These are phyloP conservation scores for Funneliformis mosseae DNA, from an alignment of 192 early-diverging fungal species.

Conservation along the genomic window DNA sequence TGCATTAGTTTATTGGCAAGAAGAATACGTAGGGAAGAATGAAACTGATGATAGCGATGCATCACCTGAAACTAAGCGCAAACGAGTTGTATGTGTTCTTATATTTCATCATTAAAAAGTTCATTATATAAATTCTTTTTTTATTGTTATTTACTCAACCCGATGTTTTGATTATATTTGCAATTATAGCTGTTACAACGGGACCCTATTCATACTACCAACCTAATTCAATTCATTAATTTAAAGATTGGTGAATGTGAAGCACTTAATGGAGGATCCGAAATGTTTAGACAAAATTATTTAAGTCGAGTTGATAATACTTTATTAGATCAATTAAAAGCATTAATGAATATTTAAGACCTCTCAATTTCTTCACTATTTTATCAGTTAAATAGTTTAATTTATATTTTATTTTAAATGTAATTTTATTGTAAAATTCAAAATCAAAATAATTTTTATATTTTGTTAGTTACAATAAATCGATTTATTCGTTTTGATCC, in stretches of 20 bases:
- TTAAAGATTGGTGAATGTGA: constrained; percentile 54
- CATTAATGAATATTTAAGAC: constrained; percentile 20
- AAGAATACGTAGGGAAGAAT: constrained; percentile 53
- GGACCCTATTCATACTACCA: constrained; percentile 63
- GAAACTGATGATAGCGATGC: constrained; percentile 45
- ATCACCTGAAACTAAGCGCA: constrained; percentile 55
- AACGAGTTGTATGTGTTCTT: constrained; percentile 39
- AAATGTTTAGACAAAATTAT: constrained; percentile 43
- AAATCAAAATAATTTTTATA: no score
- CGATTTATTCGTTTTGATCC: no score
- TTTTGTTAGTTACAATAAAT: no score
- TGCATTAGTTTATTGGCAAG: constrained; percentile 58
- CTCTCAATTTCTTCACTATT: no score
- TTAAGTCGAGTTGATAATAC: constrained; percentile 48
- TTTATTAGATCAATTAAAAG: constrained; percentile 45
- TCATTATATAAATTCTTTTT: background rate
- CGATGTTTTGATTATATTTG: background rate
- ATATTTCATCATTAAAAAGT: background rate
- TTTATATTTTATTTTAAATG: no score
- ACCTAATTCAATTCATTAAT: constrained; percentile 55
- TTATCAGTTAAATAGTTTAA: no score
- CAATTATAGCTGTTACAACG: constrained; percentile 47
- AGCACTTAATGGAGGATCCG: constrained; percentile 50
- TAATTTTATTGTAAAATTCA: no score
- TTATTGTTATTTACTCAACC: constrained; percentile 16